Percentiles rank a stretch among this genome's conserved stretches.
Conservation (phyloP, 169 alveolate genomes). For the Plasmodium knowlesi region DNA sequence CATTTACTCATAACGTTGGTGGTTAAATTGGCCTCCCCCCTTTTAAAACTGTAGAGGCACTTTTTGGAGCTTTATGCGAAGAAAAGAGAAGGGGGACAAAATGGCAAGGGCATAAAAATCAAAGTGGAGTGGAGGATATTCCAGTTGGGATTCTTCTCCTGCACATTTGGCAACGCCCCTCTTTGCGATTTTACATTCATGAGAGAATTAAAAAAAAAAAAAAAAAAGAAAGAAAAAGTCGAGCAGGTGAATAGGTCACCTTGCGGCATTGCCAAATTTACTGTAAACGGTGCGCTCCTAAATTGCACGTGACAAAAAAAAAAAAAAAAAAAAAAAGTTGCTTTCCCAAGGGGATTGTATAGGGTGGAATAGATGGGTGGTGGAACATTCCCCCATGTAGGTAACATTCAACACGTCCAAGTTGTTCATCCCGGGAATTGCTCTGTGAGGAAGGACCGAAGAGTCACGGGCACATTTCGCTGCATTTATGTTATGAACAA, state of each 20-base stretch:
- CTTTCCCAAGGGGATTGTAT: not conserved
- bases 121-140: not conserved
- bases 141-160: not conserved
- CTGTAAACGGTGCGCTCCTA: not conserved
- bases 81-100: no score
- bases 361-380: no score
- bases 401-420: not conserved
- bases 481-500: not conserved
- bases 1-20: no score
- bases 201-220: not conserved
- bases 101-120: no score
- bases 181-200: not conserved
- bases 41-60: not conserved
- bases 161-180: not conserved
- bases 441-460: not conserved
- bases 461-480: not conserved
- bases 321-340: not conserved
- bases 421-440: not conserved
- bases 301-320: not conserved
- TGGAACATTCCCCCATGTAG: not conserved
- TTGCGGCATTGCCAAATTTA: not conserved
- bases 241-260: not conserved
- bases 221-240: no score
- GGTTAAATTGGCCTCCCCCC: no score
- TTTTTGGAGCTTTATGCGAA: not conserved